Conservation (phyloP, 2,329 filamentous ascomycete genomes). For the Penicillium decumbens region DNA sequence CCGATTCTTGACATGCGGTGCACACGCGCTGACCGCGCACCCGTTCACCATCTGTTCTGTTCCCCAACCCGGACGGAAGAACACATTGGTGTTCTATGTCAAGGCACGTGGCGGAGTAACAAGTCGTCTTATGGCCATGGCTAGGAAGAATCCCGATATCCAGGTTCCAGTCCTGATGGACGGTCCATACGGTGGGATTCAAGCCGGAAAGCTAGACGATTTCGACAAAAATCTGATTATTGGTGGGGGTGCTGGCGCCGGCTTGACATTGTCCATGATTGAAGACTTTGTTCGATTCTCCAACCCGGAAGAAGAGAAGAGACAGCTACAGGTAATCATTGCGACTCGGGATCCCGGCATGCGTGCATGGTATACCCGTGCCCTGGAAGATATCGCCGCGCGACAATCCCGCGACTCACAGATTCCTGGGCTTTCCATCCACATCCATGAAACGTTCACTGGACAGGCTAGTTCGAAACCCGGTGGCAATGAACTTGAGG, state of each 20-base stretch:
- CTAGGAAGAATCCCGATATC: conserved; percentile 34
- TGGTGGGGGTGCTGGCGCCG: conserved; percentile 55
- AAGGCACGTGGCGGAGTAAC: conserved; percentile 51
- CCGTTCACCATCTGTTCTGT: conserved; percentile 56
- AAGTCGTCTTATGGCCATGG: conserved; percentile 41
- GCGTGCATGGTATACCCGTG: conserved; percentile 15
- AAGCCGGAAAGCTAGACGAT: conserved; percentile 34
- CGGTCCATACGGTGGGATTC: conserved; percentile 54
- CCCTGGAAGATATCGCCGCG: conserved; percentile 11
- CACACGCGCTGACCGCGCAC: conserved; percentile 47
- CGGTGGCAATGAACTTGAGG: conserved; percentile 1
- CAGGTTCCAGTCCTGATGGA: conserved; percentile 50
- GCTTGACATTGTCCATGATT: conserved; percentile 50
- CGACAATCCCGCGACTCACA: conserved; percentile 8
- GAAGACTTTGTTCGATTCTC: conserved; percentile 14
- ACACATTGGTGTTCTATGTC: conserved; percentile 53
- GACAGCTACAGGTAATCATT: conserved; percentile 16
- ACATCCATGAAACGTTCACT: conserved; percentile 15
- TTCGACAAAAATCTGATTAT: conserved; percentile 48
- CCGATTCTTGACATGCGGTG: conserved; percentile 44
- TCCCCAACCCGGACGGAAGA: conserved; percentile 27
- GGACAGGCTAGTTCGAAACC: background rate
- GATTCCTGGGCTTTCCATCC: conserved; percentile 10
- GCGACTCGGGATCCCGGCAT: conserved; percentile 17
- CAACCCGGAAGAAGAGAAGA: background rate